A percentile compares a stretch with the other conserved stretches of the same genome.
Conservation (phyloP, 2,329 filamentous ascomycete genomes). For the Ophiostoma fasciatum region DNA sequence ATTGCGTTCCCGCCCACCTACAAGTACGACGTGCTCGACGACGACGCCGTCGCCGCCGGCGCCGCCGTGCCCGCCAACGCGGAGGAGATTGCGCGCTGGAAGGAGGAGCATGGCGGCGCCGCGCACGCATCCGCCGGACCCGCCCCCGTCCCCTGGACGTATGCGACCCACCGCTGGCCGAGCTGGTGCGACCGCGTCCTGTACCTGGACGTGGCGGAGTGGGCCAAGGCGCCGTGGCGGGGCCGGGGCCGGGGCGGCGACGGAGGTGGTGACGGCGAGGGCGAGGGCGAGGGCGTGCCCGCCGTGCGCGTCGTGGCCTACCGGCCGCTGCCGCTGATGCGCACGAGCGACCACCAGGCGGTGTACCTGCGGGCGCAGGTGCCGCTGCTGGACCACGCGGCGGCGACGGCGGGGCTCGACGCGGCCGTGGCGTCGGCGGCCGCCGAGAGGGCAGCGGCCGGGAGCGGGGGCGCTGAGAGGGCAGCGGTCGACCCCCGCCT, state of each 20-base stretch:
- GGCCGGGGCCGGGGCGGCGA: neutral
- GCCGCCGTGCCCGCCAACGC: conserved; percentile 18
- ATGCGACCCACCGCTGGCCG: conserved; percentile 73
- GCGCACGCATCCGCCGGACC: conserved; percentile 14
- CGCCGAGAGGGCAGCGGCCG: too few species aligned
- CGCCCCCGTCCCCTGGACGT: conserved; percentile 43
- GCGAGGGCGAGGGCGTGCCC: conserved; percentile 6
- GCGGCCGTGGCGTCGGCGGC: neutral
- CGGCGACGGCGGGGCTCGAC: neutral
- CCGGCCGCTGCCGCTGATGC: conserved; percentile 58
- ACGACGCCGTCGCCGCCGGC: conserved; percentile 13
- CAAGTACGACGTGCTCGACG: conserved; percentile 51
- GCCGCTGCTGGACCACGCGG: conserved; percentile 32
- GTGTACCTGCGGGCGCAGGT: conserved; percentile 60
- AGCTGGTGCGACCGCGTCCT: conserved; percentile 89
- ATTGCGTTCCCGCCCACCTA: conserved; percentile 85
- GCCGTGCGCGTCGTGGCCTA: conserved; percentile 47
- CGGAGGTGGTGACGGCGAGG: neutral
- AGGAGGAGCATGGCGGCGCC: neutral
- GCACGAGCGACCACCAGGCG: conserved; percentile 76
- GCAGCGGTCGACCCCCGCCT: conserved; percentile 23
- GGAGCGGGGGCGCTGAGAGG: too few species aligned
- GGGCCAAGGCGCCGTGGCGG: conserved; percentile 22
- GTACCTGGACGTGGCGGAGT: conserved; percentile 49
- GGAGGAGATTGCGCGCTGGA: conserved; percentile 12